Conservation (phyloP, 192 early-diverging fungal species). For the Backusella australiensis region DNA sequence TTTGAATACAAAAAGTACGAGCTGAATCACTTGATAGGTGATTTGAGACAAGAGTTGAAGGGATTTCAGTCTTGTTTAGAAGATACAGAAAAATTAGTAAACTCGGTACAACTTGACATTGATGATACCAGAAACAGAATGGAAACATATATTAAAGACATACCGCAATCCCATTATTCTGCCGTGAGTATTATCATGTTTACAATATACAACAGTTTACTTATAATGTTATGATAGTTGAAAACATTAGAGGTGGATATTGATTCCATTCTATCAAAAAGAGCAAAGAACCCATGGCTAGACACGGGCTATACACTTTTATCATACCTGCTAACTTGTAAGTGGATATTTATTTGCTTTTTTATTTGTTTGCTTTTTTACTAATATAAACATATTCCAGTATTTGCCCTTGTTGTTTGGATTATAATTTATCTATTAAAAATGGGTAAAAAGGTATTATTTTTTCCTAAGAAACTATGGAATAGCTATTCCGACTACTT, state of each 20-base stretch:
- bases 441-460: slow-evolving; percentile 9
- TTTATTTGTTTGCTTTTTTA: neutral
- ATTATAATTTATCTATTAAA: slow-evolving; percentile 19
- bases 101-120: slow-evolving; percentile 25
- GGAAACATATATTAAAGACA: slow-evolving; percentile 29
- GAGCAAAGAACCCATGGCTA: slow-evolving; percentile 37
- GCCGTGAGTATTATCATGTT: slow-evolving; percentile 12
- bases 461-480: slow-evolving; percentile 14
- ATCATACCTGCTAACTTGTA: slow-evolving; percentile 32
- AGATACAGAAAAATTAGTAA: slow-evolving; percentile 22
- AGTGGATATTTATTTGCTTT: neutral
- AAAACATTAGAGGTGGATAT: slow-evolving; percentile 36
- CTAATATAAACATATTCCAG: slow-evolving; percentile 2
- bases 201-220: neutral
- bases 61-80: slow-evolving; percentile 7
- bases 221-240: slow-evolving; percentile 8
- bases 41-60: slow-evolving; percentile 6
- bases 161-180: slow-evolving; percentile 33
- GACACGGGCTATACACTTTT: slow-evolving; percentile 30
- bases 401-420: slow-evolving; percentile 26
- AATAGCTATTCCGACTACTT: slow-evolving; percentile 1
- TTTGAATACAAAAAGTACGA: slow-evolving; percentile 28
- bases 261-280: slow-evolving; percentile 31
- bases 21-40: neutral
- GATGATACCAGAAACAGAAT: slow-evolving; percentile 17